Conservation (phyloP, 176 grass and related monocot species). For the Panicum miliaceum region DNA sequence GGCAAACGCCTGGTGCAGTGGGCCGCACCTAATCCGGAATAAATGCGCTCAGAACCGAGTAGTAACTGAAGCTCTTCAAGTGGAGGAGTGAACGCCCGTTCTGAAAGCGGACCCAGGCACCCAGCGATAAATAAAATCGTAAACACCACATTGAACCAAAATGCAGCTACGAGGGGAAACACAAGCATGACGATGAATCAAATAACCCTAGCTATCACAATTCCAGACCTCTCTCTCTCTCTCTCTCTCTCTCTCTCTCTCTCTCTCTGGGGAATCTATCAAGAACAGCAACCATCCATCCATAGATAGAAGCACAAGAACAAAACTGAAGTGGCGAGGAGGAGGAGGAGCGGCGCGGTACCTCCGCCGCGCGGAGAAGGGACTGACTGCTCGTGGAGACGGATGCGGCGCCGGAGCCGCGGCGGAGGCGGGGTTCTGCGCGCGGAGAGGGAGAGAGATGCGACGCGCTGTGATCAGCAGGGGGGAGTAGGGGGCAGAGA, state of each 20-base stretch:
- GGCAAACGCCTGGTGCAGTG: not conserved
- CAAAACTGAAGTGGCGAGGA: not conserved
- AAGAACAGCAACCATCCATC: not conserved
- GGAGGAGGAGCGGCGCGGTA: constrained; percentile 9
- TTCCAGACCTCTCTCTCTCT: not conserved
- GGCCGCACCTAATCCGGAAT: not conserved
- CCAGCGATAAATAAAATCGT: not conserved
- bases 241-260: not conserved
- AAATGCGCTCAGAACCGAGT: constrained; percentile 13
- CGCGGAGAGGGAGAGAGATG: not conserved
- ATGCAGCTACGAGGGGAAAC: not conserved
- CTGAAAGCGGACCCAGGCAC: not conserved
- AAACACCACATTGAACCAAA: constrained; percentile 8
- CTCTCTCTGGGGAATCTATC: not conserved
- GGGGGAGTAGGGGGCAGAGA: not conserved
- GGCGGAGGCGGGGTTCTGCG: not conserved
- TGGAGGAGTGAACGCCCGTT: constrained; percentile 5
- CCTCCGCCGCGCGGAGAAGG: constrained; percentile 13
- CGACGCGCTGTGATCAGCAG: not conserved
- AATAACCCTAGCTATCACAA: not conserved
- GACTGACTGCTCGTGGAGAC: not conserved
- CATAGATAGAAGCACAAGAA: not conserved
- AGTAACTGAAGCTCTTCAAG: constrained; percentile 30
- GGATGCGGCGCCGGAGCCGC: constrained; percentile 2
- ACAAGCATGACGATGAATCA: not conserved